These are phyloP conservation scores for Colletotrichum cuscutae DNA, from an alignment of 2,329 filamentous ascomycete species.

Conservation along the genomic window DNA sequence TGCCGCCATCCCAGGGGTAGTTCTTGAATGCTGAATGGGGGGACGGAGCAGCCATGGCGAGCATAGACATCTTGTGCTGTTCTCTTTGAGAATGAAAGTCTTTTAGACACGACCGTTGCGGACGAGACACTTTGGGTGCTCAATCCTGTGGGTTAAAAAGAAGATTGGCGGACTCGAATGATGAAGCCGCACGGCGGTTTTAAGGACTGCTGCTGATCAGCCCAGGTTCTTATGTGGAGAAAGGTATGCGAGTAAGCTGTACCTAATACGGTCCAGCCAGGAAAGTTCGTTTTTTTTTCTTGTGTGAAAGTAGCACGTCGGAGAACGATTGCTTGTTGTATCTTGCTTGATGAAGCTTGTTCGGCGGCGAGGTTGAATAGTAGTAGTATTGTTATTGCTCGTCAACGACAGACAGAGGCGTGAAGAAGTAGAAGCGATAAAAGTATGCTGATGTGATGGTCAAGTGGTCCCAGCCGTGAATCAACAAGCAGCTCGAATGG, in stretches of 20 bases:
- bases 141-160: constrained; percentile 51
- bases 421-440: constrained; percentile 25
- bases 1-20: constrained; percentile 50
- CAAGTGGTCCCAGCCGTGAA: constrained; percentile 35
- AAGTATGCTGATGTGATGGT: constrained; percentile 29
- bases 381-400: constrained; percentile 17
- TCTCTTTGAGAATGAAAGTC: constrained; percentile 39
- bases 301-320: constrained; percentile 16
- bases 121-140: constrained; percentile 41
- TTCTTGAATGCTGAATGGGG: constrained; percentile 54
- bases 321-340: constrained; percentile 1
- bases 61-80: constrained; percentile 58
- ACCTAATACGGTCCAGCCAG: constrained; percentile 31
- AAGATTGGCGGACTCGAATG: constrained; percentile 34
- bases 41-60: constrained; percentile 57
- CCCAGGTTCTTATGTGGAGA: not conserved
- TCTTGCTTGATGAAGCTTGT: constrained; percentile 16
- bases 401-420: constrained; percentile 32
- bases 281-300: not conserved
- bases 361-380: constrained; percentile 5
- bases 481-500: constrained; percentile 36
- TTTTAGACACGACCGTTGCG: constrained; percentile 25
- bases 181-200: constrained; percentile 38
- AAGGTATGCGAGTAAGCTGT: not conserved
- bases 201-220: constrained; percentile 24